phyloP scores from a whole-genome alignment of 768 basidiomycete genomes.

The Trametes elegans region DNA sequence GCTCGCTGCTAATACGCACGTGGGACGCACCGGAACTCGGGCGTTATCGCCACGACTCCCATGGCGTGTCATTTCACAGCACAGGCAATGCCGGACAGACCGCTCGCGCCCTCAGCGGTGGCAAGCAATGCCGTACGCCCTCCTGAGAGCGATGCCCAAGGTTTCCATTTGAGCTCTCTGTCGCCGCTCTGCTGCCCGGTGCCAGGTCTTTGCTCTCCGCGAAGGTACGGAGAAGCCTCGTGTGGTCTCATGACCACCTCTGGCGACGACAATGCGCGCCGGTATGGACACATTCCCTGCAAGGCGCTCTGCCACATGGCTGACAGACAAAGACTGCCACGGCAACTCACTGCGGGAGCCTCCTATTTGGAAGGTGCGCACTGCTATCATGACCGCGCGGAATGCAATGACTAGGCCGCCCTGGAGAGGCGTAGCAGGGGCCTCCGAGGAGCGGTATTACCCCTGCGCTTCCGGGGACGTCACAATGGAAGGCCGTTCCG shows the following conservation, averaged over 20 bases:
- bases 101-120: neutral
- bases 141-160: neutral
- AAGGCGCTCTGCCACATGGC: neutral
- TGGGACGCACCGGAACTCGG: neutral
- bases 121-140: slow-evolving; percentile 1
- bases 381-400: neutral
- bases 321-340: no score
- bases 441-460: slow-evolving; percentile 6
- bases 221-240: slow-evolving; percentile 8
- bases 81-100: neutral
- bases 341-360: no score
- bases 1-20: neutral
- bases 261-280: slow-evolving; percentile 2
- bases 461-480: neutral
- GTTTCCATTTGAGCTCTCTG: neutral
- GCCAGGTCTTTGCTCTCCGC: neutral
- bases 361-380: neutral
- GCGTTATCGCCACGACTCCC: neutral
- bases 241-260: neutral
- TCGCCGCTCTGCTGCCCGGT: slow-evolving; percentile 6
- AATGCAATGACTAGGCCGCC: neutral
- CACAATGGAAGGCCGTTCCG: slow-evolving; percentile 6
- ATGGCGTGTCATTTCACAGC: neutral
- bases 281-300: neutral
- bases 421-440: slow-evolving; percentile 2